These are phyloP conservation scores for Luzula sylvatica DNA, from an alignment of 176 grass and related monocot species.

Conservation along the genomic window DNA sequence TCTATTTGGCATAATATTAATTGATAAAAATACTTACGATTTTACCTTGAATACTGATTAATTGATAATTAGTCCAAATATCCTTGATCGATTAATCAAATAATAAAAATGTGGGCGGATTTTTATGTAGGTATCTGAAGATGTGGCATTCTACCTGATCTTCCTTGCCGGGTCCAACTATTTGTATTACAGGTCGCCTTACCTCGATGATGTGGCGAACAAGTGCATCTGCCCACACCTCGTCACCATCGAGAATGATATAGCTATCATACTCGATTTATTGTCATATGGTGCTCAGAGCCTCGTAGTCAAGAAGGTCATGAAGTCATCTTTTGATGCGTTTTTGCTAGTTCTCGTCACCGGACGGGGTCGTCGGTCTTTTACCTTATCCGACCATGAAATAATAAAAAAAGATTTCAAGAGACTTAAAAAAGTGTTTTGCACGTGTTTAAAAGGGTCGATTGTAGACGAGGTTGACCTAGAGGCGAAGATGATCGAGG, in stretches of 20 bases:
- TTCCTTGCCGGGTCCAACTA: constrained; percentile 36
- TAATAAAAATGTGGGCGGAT: too few species aligned
- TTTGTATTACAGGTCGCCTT: constrained; percentile 44
- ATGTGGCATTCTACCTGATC: constrained; percentile 28
- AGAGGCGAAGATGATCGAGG: constrained; percentile 33
- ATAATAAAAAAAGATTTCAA: constrained; percentile 43
- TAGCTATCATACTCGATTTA: constrained; percentile 35
- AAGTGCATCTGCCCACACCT: constrained; percentile 33
- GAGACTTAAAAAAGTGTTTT: constrained; percentile 48
- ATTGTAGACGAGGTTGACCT: constrained; percentile 41
- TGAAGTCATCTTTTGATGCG: constrained; percentile 39
- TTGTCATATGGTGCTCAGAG: constrained; percentile 42
- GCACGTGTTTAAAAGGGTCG: constrained; percentile 48
- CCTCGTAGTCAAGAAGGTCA: constrained; percentile 42
- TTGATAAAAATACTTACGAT: too few species aligned
- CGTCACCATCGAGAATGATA: constrained; percentile 43
- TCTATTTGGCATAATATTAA: too few species aligned
- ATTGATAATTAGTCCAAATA: too few species aligned
- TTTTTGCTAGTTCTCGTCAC: constrained; percentile 45
- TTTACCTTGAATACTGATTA: too few species aligned
- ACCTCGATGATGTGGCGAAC: constrained; percentile 34
- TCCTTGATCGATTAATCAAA: too few species aligned
- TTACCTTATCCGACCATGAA: constrained; percentile 31
- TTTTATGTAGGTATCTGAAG: constrained; percentile 35
- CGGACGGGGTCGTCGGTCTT: constrained; percentile 40